Base-by-base conservation (phyloP, 148 eudicot genomes). In the Cornus controversa region DNA sequence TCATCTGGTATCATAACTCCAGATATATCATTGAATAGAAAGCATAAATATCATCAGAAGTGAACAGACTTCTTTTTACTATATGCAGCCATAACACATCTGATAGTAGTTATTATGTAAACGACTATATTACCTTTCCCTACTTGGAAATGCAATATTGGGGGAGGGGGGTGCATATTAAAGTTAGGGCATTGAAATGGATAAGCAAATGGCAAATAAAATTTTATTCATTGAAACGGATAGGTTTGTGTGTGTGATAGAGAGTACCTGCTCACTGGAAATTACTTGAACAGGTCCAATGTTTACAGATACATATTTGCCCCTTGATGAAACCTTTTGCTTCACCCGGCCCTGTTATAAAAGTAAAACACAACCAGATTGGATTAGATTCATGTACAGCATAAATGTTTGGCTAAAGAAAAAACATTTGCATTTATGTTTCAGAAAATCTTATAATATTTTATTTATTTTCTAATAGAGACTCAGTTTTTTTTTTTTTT, bases 231-330 rank as follows among this genome's bases (percentile, higher is more conserved):
- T 31, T n/a, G n/a, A n/a, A n/a, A n/a, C 24, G 25, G 10, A 20
- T 60, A 18, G 22, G 5, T 5, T 9, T 40, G 25, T 31, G 11
- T 11, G 34, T 13, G 25, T 42, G 70, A 77, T 69, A 69, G 40
- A 82, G 77, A 60, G 40, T 8, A 95, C 98, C 98, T 96, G 98
- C 82, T 96, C 92, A 63, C 98, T 91, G 67, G 98, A 96, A 84
- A 77, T 71, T 70, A 96, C 98, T 77, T 80, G 86, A 70, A 93
- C 97, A 54, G 99, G 99, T 82, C 99, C 99, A 57, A 96, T 96
- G 77, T 93, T 96, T 58, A 96, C 99, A 0, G 99, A 96, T 42
- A 96, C 90, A 78, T 96, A 96, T 84, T 96, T 96, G 15, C 99
- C 98, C 79, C 93, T 80, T 11, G 99, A 90, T 8, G 99, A 93